phyloP scores from a whole-genome alignment of 805 yeast species.

The Metschnikowia similis region DNA sequence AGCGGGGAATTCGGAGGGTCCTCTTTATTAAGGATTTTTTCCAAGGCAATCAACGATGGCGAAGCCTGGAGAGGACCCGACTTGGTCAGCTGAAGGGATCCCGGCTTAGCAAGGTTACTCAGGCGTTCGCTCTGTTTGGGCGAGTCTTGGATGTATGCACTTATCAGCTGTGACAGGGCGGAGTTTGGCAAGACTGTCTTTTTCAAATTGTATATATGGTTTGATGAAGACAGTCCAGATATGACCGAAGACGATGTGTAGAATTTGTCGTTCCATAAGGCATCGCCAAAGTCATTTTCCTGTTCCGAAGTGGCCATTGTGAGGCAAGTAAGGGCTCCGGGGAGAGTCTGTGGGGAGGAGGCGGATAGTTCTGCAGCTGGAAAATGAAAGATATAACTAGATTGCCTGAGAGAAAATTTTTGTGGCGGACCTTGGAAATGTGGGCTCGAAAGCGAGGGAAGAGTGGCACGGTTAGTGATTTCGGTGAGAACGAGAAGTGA shows the following conservation, averaged over 20 bases:
- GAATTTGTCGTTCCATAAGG: constrained; percentile 30
- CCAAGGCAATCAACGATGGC: constrained; percentile 4
- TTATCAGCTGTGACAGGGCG: constrained; percentile 23
- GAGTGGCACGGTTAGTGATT: neutral
- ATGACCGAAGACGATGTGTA: constrained; percentile 26
- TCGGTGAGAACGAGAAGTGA: constrained; percentile 1
- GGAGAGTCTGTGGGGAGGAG: neutral
- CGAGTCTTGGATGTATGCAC: constrained; percentile 12
- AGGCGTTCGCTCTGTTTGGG: neutral
- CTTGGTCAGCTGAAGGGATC: neutral
- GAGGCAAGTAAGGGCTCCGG: neutral
- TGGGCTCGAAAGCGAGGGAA: neutral
- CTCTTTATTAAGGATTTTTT: constrained; percentile 1
- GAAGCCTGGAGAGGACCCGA: constrained; percentile 2
- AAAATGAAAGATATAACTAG: neutral
- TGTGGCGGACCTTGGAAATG: neutral
- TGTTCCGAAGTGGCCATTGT: constrained; percentile 8
- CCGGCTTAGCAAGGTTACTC: neutral
- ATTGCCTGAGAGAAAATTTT: neutral
- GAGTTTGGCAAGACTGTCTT: constrained; percentile 26
- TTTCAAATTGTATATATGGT: constrained; percentile 24
- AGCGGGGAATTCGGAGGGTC: neutral
- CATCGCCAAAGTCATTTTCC: constrained; percentile 26
- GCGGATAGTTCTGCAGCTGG: neutral
- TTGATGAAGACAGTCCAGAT: constrained; percentile 15